phyloP scores from a whole-genome alignment of 1,139 yeast species.

The Suhomyces anneliseae region DNA sequence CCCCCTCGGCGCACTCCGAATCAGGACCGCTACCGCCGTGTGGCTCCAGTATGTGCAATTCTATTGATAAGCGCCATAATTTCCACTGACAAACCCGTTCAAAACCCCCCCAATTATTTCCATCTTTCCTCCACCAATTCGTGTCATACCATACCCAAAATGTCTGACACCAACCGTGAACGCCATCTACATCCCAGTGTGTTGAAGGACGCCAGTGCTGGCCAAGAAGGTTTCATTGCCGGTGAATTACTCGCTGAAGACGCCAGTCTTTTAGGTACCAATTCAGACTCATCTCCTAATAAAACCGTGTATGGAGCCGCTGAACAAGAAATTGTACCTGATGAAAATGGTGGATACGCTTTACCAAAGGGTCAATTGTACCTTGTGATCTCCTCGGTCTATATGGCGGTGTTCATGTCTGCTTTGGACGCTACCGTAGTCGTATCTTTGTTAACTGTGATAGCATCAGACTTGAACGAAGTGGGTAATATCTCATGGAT shows the following conservation, averaged over 20 bases:
- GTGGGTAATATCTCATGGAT: slow-evolving; percentile 48
- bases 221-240: slow-evolving; percentile 49
- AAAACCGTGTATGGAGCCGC: neutral
- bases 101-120: too few relatives aligned
- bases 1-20: too few relatives aligned
- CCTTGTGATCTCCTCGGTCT: slow-evolving; percentile 35
- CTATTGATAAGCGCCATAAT: too few relatives aligned
- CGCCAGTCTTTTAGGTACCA: slow-evolving; percentile 15
- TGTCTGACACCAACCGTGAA: neutral
- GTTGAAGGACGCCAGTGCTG: slow-evolving; percentile 40
- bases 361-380: slow-evolving; percentile 33
- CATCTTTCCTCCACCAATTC: too few relatives aligned
- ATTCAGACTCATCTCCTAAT: neutral
- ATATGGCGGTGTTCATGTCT: slow-evolving; percentile 42
- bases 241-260: slow-evolving; percentile 48
- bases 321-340: neutral
- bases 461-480: slow-evolving; percentile 45
- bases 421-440: slow-evolving; percentile 49
- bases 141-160: too few relatives aligned
- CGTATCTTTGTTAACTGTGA: slow-evolving; percentile 41
- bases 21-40: too few relatives aligned
- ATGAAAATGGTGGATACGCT: slow-evolving; percentile 23
- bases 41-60: too few relatives aligned
- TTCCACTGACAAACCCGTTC: too few relatives aligned
- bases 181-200: slow-evolving; percentile 26